Conservation (phyloP, 257 asterid species). For the Primulina huaijiensis region DNA sequence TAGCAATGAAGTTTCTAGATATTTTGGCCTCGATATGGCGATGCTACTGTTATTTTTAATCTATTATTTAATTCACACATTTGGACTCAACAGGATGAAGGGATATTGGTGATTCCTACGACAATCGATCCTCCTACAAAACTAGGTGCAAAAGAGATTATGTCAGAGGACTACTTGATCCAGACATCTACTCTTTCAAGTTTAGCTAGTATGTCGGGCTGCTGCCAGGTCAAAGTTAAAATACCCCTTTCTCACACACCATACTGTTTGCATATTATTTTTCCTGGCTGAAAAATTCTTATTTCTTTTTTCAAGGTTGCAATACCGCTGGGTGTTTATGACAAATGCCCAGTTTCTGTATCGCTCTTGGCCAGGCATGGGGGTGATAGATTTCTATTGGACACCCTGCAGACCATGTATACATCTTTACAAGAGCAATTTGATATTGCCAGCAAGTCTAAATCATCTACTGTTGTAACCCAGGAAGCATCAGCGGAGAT, state of each 20-base stretch:
- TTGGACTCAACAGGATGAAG: constrained; percentile 70
- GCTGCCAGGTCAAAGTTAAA: constrained; percentile 79
- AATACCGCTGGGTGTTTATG: constrained; percentile 73
- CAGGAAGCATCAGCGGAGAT: constrained; percentile 80
- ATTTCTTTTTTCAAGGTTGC: constrained; percentile 49
- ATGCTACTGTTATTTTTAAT: constrained; percentile 20
- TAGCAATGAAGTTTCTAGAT: constrained; percentile 11
- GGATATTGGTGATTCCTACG: constrained; percentile 81
- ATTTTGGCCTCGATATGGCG: background rate
- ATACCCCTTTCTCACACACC: constrained; percentile 16
- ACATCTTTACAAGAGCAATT: constrained; percentile 63
- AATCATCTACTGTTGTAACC: constrained; percentile 42
- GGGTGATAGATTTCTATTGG: constrained; percentile 81
- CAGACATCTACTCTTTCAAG: constrained; percentile 59
- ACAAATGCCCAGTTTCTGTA: constrained; percentile 79
- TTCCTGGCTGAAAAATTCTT: background rate
- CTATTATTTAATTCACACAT: constrained; percentile 21
- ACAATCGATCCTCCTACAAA: constrained; percentile 72
- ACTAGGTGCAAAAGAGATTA: constrained; percentile 67
- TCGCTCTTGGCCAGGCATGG: constrained; percentile 91
- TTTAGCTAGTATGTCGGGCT: constrained; percentile 94
- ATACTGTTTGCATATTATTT: constrained; percentile 6
- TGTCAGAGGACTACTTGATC: constrained; percentile 57
- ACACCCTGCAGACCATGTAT: constrained; percentile 63
- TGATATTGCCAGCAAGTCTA: constrained; percentile 45